A percentile compares a stretch with the other conserved stretches of the same genome.
Evolutionary conservation across 2,329 filamentous ascomycete genomes (phyloP).

Genomic region (Colletotrichum musicola): DNA sequence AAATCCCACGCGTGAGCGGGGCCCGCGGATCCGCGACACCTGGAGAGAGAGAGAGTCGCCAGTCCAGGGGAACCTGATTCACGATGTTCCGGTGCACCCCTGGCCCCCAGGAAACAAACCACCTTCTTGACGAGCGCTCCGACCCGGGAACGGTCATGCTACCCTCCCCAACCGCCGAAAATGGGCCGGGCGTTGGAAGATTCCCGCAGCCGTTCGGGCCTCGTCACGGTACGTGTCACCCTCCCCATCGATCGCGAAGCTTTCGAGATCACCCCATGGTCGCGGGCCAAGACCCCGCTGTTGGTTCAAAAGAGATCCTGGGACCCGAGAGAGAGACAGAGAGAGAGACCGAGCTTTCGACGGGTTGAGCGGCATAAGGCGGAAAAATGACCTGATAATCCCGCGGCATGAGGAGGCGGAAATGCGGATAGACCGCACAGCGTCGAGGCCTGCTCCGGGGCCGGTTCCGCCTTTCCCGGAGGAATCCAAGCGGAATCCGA

Average conservation of each 20-base stretch:
- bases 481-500: neutral
- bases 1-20: neutral
- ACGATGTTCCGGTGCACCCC: too few species aligned
- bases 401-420: too few species aligned
- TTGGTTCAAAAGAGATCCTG: neutral
- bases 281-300: neutral
- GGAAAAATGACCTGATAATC: too few species aligned
- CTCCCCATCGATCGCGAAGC: slow-evolving; percentile 4
- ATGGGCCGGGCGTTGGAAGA: slow-evolving; percentile 11
- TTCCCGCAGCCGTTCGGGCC: neutral
- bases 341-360: neutral
- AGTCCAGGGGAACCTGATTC: too few species aligned
- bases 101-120: too few species aligned
- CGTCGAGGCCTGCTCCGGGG: too few species aligned
- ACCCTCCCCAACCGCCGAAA: neutral
- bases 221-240: neutral
- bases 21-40: neutral
- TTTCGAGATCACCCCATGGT: slow-evolving; percentile 18
- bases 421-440: too few species aligned
- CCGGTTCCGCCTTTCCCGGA: too few species aligned
- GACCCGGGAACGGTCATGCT: neutral
- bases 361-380: too few species aligned
- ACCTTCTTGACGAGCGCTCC: too few species aligned
- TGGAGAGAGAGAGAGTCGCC: neutral
- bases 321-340: neutral